A percentile compares a stretch with the other conserved stretches of the same genome.
These are phyloP conservation scores for Thraustotheca clavata DNA, from an alignment of 352 stramenopile genomes.

Conservation along the genomic window DNA sequence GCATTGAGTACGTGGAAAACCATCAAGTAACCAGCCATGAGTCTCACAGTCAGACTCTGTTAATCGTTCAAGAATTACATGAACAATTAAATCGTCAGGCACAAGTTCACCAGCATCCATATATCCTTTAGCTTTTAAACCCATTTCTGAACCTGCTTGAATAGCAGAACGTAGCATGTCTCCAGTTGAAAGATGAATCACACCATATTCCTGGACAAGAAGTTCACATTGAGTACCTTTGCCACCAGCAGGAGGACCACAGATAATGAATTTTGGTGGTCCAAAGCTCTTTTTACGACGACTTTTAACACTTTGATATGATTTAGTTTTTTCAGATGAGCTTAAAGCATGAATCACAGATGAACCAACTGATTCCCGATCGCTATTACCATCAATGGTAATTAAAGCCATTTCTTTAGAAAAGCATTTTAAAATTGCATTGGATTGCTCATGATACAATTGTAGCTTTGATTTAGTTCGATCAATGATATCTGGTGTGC, in stretches of 20 bases:
- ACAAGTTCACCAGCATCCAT: slow-evolving; percentile 86
- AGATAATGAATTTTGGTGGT: slow-evolving; percentile 73
- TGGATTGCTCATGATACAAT: slow-evolving; percentile 11
- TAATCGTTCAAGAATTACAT: slow-evolving; percentile 72
- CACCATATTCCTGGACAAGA: slow-evolving; percentile 77
- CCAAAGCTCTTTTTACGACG: not conserved
- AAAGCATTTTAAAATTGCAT: slow-evolving; percentile 14
- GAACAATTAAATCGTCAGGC: slow-evolving; percentile 90
- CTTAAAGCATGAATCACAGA: slow-evolving; percentile 6
- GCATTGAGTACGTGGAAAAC: slow-evolving; percentile 88
- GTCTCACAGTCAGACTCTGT: slow-evolving; percentile 74
- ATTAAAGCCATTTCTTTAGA: slow-evolving; percentile 5
- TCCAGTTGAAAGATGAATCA: slow-evolving; percentile 89
- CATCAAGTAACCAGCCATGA: slow-evolving; percentile 91
- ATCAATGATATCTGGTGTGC: not conserved
- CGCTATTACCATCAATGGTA: not conserved
- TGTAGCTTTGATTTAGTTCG: slow-evolving; percentile 3
- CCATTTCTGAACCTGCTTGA: slow-evolving; percentile 43
- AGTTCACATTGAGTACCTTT: slow-evolving; percentile 93
- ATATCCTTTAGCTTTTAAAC: slow-evolving; percentile 69
- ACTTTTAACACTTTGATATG: not conserved
- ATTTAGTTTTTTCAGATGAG: slow-evolving; percentile 13
- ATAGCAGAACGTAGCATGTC: slow-evolving; percentile 88
- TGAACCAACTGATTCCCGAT: slow-evolving; percentile 1
- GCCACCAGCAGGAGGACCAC: slow-evolving; percentile 87